Conservation (phyloP, 768 basidiomycete species). For the Kwoniella sp. region DNA sequence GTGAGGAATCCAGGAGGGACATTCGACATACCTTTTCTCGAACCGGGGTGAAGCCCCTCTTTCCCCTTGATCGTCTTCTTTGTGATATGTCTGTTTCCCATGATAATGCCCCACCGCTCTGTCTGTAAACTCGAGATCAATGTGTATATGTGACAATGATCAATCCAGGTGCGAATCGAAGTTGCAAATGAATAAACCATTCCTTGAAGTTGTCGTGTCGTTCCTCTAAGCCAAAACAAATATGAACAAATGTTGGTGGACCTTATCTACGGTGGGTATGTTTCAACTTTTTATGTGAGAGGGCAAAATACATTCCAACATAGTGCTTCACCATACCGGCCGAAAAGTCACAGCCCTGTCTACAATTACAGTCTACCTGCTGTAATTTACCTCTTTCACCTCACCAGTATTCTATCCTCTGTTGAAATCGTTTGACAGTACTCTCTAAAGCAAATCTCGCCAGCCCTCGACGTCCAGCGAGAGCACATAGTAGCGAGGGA, state of each 20-base stretch:
- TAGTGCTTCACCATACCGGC: constrained; percentile 2
- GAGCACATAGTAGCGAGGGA: too few species aligned
- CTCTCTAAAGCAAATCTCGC: too few species aligned
- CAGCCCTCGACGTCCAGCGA: too few species aligned
- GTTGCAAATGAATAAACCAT: too few species aligned
- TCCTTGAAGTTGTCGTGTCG: not conserved
- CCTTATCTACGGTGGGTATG: not conserved
- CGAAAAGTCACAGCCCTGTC: constrained; percentile 3
- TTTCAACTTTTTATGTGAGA: constrained; percentile 18
- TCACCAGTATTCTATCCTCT: too few species aligned
- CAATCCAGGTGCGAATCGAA: not conserved
- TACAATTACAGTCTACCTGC: too few species aligned
- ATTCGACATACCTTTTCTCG: constrained; percentile 48
- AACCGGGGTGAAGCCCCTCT: constrained; percentile 55
- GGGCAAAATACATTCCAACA: not conserved
- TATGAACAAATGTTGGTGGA: not conserved
- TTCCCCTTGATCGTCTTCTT: constrained; percentile 56
- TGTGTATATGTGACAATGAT: not conserved
- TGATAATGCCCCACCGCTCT: too few species aligned
- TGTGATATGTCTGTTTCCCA: constrained; percentile 49
- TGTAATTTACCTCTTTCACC: too few species aligned
- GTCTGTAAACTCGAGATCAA: too few species aligned
- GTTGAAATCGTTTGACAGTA: too few species aligned
- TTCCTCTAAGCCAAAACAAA: not conserved
- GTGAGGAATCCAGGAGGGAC: too few species aligned